Evolutionary conservation across 768 basidiomycete species (phyloP), one percentile per base, ranked within the genome.

Genomic region (Multifurca ochricompacta): DNA sequence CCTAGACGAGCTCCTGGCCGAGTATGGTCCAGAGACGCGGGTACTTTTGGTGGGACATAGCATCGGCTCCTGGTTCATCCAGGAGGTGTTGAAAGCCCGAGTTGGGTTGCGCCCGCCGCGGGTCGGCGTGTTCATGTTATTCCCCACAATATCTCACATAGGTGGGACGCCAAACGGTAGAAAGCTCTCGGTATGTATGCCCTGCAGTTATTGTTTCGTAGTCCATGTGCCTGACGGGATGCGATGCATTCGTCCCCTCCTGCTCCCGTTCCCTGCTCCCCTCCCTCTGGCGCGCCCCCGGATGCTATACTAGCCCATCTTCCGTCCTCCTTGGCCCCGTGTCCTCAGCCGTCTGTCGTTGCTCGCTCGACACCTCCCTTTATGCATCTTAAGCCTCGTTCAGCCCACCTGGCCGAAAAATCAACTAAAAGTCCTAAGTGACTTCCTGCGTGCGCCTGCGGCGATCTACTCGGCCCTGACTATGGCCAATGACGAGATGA

Each of bases 401-500:
- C 80, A 78, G 61, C 67, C 70, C 28, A 70, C 67, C 11, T 84
- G 80, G 77, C 81, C 85, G 3, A 48, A 52, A 8, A 58, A 64
- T 6, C 78, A 80, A 61, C 61, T 78, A 5, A 54, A 58, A 16
- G 76, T 79, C 6, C 67, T 87, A 8, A 69, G 68, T 21, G 64
- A 69, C 34, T 70, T 87, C 27, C 64, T 88, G 27, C 65, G 67
- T 6, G 83, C 80, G 3, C 79, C 80, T 0, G 59, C 65, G 3
- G 71, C 74, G 25, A 74, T 87, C 31, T 71, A 71, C 41, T 76
- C 83, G 5, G 69, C 76, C 6, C 65, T 90, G 39, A 69, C 68
- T 25, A 82, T 88, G 76, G 85, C 81, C 1, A 62, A 79, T 42
- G 80, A 84, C 27, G 87, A 90, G 68, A 87, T 89, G 84, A 65